These are phyloP conservation scores for Ceriops zippeliana DNA, from an alignment of 345 rosid genomes.

Conservation along the genomic window DNA sequence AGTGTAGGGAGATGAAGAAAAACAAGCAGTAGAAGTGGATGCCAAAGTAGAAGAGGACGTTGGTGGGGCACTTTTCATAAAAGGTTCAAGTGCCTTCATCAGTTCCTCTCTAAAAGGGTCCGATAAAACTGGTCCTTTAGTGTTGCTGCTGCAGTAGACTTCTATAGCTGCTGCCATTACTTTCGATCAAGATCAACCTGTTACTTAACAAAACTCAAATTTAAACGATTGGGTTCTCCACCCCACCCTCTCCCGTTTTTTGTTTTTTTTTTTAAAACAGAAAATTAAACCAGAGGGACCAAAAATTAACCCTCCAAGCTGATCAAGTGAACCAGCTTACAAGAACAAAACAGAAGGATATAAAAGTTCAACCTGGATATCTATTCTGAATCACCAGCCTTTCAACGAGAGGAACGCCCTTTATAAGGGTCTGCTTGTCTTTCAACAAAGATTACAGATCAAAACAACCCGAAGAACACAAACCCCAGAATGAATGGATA, in stretches of 20 bases:
- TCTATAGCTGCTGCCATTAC: constrained; percentile 53
- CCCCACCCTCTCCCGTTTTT: background rate
- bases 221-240: background rate
- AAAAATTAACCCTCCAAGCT: constrained; percentile 45
- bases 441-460: background rate
- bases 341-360: constrained; percentile 4
- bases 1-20: background rate
- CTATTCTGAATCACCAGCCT: constrained; percentile 46
- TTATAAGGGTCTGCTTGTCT: constrained; percentile 6
- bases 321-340: background rate
- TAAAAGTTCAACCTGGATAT: constrained; percentile 31
- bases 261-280: background rate
- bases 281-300: constrained; percentile 31
- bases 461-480: constrained; percentile 3
- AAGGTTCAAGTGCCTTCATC: constrained; percentile 46
- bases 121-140: constrained; percentile 26
- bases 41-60: background rate
- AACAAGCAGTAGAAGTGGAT: background rate
- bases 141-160: constrained; percentile 37
- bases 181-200: constrained; percentile 17
- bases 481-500: background rate
- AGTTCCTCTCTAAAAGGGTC: constrained; percentile 58
- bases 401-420: constrained; percentile 16
- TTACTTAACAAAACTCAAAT: constrained; percentile 25
- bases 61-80: constrained; percentile 17